Evolutionary conservation across 345 rosid genomes (phyloP).

Genomic region (Arabidopsis arenosa): DNA sequence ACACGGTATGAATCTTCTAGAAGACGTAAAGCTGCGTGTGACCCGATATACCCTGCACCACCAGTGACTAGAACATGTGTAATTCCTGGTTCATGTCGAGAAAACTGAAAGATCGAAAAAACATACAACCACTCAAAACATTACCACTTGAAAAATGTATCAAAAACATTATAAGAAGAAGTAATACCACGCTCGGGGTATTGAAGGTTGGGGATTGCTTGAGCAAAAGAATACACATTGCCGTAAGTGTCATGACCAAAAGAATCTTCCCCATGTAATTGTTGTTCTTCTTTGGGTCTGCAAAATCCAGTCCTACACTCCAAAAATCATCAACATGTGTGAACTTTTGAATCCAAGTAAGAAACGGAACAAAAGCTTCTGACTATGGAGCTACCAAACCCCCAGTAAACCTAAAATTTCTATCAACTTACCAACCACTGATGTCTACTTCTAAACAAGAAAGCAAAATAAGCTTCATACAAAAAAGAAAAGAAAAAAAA

Average conservation of each 20-base stretch:
- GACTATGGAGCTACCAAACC: conserved; percentile 12
- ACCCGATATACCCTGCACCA: conserved; percentile 94
- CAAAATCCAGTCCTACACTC: conserved; percentile 71
- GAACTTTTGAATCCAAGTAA: conserved; percentile 10
- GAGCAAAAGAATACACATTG: conserved; percentile 81
- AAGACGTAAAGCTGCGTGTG: conserved; percentile 85
- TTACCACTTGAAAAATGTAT: neutral
- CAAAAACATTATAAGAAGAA: neutral
- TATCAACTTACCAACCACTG: conserved; percentile 16
- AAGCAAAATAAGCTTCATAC: neutral
- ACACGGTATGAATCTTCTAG: conserved; percentile 76
- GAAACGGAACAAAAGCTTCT: neutral
- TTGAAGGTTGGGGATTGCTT: conserved; percentile 64
- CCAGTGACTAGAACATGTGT: conserved; percentile 94
- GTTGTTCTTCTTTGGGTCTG: conserved; percentile 74
- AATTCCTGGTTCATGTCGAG: conserved; percentile 66
- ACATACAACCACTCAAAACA: neutral
- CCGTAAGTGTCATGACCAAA: conserved; percentile 71
- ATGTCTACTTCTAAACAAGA: neutral
- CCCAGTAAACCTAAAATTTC: neutral
- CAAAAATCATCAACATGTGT: conserved; percentile 5
- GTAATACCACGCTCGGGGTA: conserved; percentile 61
- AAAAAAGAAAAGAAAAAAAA: neutral
- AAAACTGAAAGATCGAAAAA: conserved; percentile 54
- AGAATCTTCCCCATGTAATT: conserved; percentile 66